Conservation (phyloP, 257 asterid genomes). For the Primulina huaijiensis region DNA sequence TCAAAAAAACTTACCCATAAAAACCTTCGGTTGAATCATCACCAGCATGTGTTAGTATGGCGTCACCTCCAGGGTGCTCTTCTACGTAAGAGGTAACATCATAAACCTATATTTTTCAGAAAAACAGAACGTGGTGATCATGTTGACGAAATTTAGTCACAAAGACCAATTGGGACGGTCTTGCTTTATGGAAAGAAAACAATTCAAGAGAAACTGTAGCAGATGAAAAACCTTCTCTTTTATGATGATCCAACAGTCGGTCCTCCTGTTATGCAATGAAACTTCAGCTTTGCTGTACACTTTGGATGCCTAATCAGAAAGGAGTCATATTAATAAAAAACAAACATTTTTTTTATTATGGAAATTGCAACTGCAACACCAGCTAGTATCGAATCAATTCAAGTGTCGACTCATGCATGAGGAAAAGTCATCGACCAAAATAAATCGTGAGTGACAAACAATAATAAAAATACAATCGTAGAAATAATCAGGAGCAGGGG, state of each 20-base stretch:
- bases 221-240: slow-evolving; percentile 63
- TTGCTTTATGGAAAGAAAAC: neutral
- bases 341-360: neutral
- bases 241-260: slow-evolving; percentile 96
- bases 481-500: neutral
- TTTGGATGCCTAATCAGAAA: slow-evolving; percentile 43
- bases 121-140: slow-evolving; percentile 10
- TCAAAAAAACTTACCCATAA: slow-evolving; percentile 50
- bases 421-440: neutral
- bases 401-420: neutral
- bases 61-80: slow-evolving; percentile 99
- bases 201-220: neutral
- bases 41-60: slow-evolving; percentile 86
- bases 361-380: neutral
- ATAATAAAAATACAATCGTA: neutral
- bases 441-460: neutral
- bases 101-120: slow-evolving; percentile 51
- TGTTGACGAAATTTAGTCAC: slow-evolving; percentile 1
- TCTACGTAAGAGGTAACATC: slow-evolving; percentile 93
- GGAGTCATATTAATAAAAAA: slow-evolving; percentile 9
- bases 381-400: neutral
- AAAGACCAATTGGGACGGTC: neutral
- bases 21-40: slow-evolving; percentile 92
- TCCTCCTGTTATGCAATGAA: slow-evolving; percentile 71
- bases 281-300: slow-evolving; percentile 66